Base-by-base conservation (phyloP, 352 stramenopile species). In the Halophytophthora polymorphica region DNA sequence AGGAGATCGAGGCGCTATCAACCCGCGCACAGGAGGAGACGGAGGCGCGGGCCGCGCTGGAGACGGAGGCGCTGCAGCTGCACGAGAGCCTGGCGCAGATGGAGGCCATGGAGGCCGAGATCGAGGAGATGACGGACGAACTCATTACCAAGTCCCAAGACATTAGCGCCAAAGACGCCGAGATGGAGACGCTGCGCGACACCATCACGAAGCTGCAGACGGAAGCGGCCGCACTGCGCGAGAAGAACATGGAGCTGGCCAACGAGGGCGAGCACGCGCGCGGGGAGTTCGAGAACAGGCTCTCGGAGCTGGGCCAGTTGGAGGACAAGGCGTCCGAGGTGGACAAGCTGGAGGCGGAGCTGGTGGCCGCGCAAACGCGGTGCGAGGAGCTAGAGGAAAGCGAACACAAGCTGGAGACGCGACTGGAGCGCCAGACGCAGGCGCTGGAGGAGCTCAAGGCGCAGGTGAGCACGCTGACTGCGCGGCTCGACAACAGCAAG, bases 91-190 rank as follows among this genome's bases (percentile, higher is more conserved):
- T 88, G 25, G 77, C 76, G 2, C 78, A 87, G 28, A 69, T 74
- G 31, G 77, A 90, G 23, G 76, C 77, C 12, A 87, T 93, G 74
- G 80, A 93, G 50, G 53, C 53, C 2, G 83, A 91, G 42, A 80
- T 93, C 51, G 74, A 62, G 0, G 78, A 90, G 33, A 89, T 92
- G 77, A 77, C 72, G 6, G 81, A 92, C 35, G 79, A 94, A 49
- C 44, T 92, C 45, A 89, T 90, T 37, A 72, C 59, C 12, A 90
- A 91, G 43, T 74, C 77, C 17, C 75, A 90, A 45, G 77, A 86
- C 33, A 83, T 91, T 22, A 74, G 73, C 17, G 58, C 69, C 28
- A 73, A 71, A 21, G 76, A 89, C 21, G 56, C 82, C n/a, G 61
- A 86, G 53, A 83, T 91, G 41, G 66, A 87, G 58, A 51, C 53